Evolutionary conservation across 768 basidiomycete species (phyloP).

Genomic region (Podaxis sp.): DNA sequence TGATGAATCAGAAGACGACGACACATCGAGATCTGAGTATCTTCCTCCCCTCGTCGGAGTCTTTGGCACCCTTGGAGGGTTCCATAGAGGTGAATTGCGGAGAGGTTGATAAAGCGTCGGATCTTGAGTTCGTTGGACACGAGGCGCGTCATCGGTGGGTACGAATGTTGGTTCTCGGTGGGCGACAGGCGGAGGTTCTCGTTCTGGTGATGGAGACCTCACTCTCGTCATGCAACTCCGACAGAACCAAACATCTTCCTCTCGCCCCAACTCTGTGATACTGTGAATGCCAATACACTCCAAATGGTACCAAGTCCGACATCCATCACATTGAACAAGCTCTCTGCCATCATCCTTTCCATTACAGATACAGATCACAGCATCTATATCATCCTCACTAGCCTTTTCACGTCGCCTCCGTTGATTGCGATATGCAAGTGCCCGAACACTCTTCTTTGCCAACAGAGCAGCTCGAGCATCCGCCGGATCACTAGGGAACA

Average conservation of each 20-base stretch:
- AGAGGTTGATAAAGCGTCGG: constrained; percentile 58
- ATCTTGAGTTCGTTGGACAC: constrained; percentile 39
- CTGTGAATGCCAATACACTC: constrained; percentile 70
- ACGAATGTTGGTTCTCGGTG: constrained; percentile 64
- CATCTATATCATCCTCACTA: constrained; percentile 42
- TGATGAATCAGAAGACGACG: constrained; percentile 47
- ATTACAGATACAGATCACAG: constrained; percentile 60
- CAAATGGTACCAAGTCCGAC: constrained; percentile 79
- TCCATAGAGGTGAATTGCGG: constrained; percentile 60
- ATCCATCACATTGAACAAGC: constrained; percentile 79
- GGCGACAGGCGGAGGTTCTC: constrained; percentile 22
- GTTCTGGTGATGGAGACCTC: constrained; percentile 35
- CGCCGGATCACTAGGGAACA: constrained; percentile 64
- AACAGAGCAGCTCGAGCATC: constrained; percentile 72
- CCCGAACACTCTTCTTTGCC: constrained; percentile 66
- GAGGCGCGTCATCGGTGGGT: constrained; percentile 53
- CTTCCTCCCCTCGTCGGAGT: constrained; percentile 41
- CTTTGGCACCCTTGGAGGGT: constrained; percentile 34
- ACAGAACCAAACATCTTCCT: constrained; percentile 83
- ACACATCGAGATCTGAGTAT: constrained; percentile 36
- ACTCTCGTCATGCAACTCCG: constrained; percentile 43
- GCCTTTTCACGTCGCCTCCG: constrained; percentile 29
- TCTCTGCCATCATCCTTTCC: constrained; percentile 68
- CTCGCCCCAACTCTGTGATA: constrained; percentile 61
- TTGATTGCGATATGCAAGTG: constrained; percentile 50